Evolutionary conservation across 305 asterid genomes (phyloP), one percentile per base, ranked within the genome.

Genomic region (Fraxinus nigra): DNA sequence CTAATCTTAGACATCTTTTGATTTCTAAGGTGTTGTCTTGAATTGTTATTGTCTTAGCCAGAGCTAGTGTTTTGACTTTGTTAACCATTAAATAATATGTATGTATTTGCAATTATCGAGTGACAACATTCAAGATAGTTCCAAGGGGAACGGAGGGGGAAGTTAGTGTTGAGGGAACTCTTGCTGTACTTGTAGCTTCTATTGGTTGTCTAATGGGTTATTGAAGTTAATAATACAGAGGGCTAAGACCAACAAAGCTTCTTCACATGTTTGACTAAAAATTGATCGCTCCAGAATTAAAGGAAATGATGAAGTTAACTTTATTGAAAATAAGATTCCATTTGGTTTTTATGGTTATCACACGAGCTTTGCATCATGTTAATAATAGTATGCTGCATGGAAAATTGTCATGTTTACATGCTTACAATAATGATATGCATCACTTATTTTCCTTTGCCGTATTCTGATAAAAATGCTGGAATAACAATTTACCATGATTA

Each of bases 81-180:
- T 80, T 73, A 14, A 38, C 75, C 24, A 54, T 67, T 13, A 8
- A 38, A 74, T 54, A 65, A 9, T 33, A 38, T 18, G 74, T 22
- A 79, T 77, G 78, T 26, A 26, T 35, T 76, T 85, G 79, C 87
- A 94, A 97, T 77, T 96, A 96, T 82, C 87, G 92, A 67, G 93
- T 93, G 83, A 94, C 99, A n/a, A 88, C 98, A 4, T 91, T 96
- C 87, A 96, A 93, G 92, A 90, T 88, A 79, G 98, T 92, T 33
- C 97, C 99, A 5, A 86, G 98, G 87, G 98, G 99, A 67, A 93
- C 97, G 5, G 99, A 96, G 89, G 99, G 99, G 73, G 98, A 95
- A 16, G 92, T 96, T 79, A 96, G 98, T 81, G 80, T 90, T 67
- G 98, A 92, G 88, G 99, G 98, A 85, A 94, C 99, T 81, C 65